Percentiles rank a stretch among this genome's conserved stretches.
Conservation (phyloP, 176 grass and related monocot genomes). For the Aechmea fasciata region DNA sequence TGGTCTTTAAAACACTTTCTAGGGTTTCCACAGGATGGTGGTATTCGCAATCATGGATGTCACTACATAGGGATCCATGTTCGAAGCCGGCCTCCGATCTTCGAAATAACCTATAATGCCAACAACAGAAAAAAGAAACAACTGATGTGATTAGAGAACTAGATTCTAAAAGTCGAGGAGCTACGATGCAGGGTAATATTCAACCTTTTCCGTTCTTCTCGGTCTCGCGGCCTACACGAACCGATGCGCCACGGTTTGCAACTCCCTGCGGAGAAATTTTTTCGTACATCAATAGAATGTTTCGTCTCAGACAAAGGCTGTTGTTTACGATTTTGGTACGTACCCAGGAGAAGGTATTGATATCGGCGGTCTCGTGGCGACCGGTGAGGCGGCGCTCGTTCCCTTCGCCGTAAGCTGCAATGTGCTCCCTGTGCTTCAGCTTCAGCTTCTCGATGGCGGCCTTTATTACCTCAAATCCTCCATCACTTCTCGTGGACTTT, state of each 20-base stretch:
- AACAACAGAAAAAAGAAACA: neutral
- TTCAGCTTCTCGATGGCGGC: constrained; percentile 69
- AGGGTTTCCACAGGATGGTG: constrained; percentile 71
- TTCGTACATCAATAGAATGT: too few species aligned
- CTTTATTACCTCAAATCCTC: constrained; percentile 78
- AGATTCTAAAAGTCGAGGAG: neutral
- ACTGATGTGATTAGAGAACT: neutral
- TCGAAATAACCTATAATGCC: constrained; percentile 64
- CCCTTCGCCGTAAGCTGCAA: constrained; percentile 84
- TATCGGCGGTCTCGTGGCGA: constrained; percentile 87
- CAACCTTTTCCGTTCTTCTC: constrained; percentile 90
- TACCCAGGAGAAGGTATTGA: constrained; percentile 96
- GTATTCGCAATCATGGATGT: constrained; percentile 89
- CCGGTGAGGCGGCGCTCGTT: constrained; percentile 95
- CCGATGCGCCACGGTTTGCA: constrained; percentile 82
- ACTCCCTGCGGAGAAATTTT: constrained; percentile 46
- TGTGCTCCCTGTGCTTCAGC: constrained; percentile 72
- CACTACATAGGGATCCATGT: constrained; percentile 97
- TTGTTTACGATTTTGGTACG: neutral
- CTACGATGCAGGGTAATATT: neutral
- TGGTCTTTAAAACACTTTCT: neutral
- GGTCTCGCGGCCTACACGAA: constrained; percentile 85
- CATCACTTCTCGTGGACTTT: constrained; percentile 88
- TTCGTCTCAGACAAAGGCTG: too few species aligned
- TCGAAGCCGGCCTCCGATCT: constrained; percentile 95